Base-by-base conservation (phyloP, 306 rosid genomes). In the Casuarina glauca region DNA sequence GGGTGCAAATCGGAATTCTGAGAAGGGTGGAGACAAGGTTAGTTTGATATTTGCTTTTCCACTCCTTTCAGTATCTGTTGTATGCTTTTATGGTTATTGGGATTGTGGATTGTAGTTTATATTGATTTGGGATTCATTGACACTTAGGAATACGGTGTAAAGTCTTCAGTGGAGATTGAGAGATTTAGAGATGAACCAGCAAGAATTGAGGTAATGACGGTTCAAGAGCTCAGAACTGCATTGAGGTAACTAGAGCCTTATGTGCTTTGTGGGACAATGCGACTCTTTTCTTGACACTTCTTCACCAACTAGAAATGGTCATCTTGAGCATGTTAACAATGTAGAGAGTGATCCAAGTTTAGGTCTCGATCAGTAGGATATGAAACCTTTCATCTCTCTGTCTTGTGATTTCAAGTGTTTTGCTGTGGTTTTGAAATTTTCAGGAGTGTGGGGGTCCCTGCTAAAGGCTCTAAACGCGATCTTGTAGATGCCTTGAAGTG, bases 401-500 rank as follows among this genome's bases (percentile, higher is more conserved):
- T 80, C 53, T 82, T 66, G 53, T 52, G 46, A 51, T 66, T 66
- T 17, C 32, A 20, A 17, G 71, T 42, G 71, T 41, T 42, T 16
- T 66, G n/a, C 42, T 10, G 78, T 85, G 81, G 44, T 79, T 81
- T 82, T 84, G 74, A 46, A 74, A 78, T 81, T 83, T 41, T 70
- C 97, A 94, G 98, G 93, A 88, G 69, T 36, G 45, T 90, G 36
- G 86, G 82, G 80, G 85, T 90, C 38, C 84, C 94, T 63, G 89
- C 95, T 75, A 94, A 86, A 85, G 98, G 98, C 52, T 81, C 88
- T 26, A 94, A 92, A 85, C 87, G 80, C 43, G 95, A 92, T 9
- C 97, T 94, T 62, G 86, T 94, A 83, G 80, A 91, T 54, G 86
- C 98, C 45, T 81, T 91, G 84, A 91, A 83, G 88, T 80, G 82